Percentiles rank a stretch among this genome's conserved stretches.
These are phyloP conservation scores for Coemansia sp. DNA, from an alignment of 192 early-diverging fungal genomes.

Conservation along the genomic window DNA sequence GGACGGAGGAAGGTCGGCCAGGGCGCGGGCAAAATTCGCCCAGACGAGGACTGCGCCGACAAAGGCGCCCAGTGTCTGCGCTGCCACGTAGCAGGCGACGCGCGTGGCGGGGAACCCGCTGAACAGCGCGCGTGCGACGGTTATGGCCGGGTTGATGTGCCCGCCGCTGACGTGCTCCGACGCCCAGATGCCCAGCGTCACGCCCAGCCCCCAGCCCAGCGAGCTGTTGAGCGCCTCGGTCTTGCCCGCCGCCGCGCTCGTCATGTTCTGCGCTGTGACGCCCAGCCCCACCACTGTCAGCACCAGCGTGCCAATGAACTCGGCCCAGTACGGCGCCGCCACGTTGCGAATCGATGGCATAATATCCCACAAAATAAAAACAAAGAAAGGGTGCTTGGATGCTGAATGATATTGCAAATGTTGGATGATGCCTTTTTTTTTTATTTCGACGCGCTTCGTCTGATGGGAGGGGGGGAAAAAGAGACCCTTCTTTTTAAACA, in stretches of 20 bases:
- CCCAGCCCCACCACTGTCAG: constrained; percentile 36
- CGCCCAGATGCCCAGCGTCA: constrained; percentile 36
- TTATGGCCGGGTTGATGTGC: constrained; percentile 57
- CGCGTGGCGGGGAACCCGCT: constrained; percentile 40
- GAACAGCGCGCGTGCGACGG: constrained; percentile 44
- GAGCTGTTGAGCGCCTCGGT: constrained; percentile 42
- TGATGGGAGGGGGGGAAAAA: too few relatives aligned
- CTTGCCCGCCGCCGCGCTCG: not conserved
- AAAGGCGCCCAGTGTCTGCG: constrained; percentile 58
- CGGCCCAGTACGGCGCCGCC: constrained; percentile 51
- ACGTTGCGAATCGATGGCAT: constrained; percentile 42
- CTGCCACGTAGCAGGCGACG: constrained; percentile 40
- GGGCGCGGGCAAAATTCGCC: constrained; percentile 29
- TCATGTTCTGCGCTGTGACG: constrained; percentile 32
- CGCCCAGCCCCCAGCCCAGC: constrained; percentile 36
- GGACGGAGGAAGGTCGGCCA: constrained; percentile 14
- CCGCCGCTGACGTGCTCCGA: constrained; percentile 48
- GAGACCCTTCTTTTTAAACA: not conserved
- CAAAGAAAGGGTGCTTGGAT: not conserved
- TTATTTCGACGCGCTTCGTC: too few relatives aligned
- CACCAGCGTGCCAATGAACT: constrained; percentile 47
- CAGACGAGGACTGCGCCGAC: constrained; percentile 50
- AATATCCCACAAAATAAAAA: not conserved
- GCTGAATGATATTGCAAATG: not conserved
- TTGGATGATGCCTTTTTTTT: too few relatives aligned